phyloP scores from a whole-genome alignment of 2,329 filamentous ascomycete species.

The Colletotrichum tropicicola region DNA sequence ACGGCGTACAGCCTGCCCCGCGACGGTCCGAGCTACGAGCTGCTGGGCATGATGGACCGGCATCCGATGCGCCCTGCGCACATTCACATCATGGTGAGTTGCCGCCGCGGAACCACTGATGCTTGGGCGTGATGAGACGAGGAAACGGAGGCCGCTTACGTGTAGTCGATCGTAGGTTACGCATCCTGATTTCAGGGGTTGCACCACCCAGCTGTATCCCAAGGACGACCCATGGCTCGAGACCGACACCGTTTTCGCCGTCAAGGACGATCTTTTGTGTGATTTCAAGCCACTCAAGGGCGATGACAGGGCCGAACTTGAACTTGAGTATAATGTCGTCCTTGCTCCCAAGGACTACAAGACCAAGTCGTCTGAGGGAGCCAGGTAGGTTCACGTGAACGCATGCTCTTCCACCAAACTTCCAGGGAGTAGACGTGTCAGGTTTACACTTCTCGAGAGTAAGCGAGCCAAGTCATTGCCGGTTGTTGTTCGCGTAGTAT shows the following conservation, averaged over 20 bases:
- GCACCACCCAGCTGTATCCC: conserved; percentile 83
- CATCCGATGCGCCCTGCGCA: conserved; percentile 60
- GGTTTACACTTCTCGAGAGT: too few relatives aligned
- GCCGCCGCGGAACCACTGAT: not conserved
- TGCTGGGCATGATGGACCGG: conserved; percentile 56
- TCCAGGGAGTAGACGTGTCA: too few relatives aligned
- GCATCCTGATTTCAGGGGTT: conserved; percentile 72
- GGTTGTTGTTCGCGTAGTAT: too few relatives aligned
- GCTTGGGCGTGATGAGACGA: not conserved
- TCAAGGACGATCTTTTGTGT: conserved; percentile 61
- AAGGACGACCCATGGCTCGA: conserved; percentile 70
- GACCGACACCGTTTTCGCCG: conserved; percentile 59
- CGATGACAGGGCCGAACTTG: conserved; percentile 46
- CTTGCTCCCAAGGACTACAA: conserved; percentile 56
- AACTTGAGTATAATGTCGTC: conserved; percentile 53
- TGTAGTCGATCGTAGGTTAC: conserved; percentile 48
- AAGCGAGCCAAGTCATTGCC: too few relatives aligned
- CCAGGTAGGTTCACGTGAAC: too few relatives aligned
- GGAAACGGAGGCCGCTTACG: not conserved
- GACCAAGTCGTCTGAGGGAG: conserved; percentile 41
- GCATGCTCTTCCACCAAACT: too few relatives aligned
- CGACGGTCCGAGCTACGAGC: conserved; percentile 59
- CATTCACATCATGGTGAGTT: conserved; percentile 59
- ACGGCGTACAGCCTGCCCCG: conserved; percentile 77
- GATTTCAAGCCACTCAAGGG: conserved; percentile 56